These are phyloP conservation scores for Phaeoacremonium minimum DNA, from an alignment of 2,329 filamentous ascomycete genomes.

Conservation along the genomic window DNA sequence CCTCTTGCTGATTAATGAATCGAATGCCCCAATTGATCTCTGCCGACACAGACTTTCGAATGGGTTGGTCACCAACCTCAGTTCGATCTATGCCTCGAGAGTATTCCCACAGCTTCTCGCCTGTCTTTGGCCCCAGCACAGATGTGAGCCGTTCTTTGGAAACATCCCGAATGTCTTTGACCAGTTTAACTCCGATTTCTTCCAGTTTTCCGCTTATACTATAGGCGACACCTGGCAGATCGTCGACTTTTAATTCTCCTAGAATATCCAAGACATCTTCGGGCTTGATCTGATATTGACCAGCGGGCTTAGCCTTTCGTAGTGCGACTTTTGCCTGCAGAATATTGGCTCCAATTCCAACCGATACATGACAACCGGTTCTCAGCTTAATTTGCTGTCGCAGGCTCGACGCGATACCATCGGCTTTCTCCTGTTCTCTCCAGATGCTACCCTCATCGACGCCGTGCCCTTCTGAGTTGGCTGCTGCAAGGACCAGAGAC, in stretches of 20 bases:
- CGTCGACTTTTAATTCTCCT: constrained; percentile 70
- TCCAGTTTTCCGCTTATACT: constrained; percentile 86
- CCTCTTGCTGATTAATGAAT: constrained; percentile 87
- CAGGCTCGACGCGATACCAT: constrained; percentile 64
- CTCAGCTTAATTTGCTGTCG: constrained; percentile 66
- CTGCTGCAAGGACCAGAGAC: constrained; percentile 58
- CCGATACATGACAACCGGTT: constrained; percentile 83
- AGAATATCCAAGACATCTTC: constrained; percentile 76
- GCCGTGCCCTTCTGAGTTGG: constrained; percentile 61
- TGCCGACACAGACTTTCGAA: constrained; percentile 91
- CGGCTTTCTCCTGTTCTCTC: constrained; percentile 74
- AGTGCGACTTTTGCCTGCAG: constrained; percentile 87
- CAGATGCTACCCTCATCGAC: constrained; percentile 65
- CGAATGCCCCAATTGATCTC: constrained; percentile 98
- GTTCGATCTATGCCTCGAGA: constrained; percentile 79
- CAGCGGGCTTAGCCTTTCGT: constrained; percentile 88
- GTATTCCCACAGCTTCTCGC: constrained; percentile 86
- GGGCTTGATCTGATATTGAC: constrained; percentile 83
- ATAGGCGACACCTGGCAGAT: constrained; percentile 87
- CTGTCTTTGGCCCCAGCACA: constrained; percentile 83
- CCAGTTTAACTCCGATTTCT: constrained; percentile 75
- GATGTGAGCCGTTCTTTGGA: constrained; percentile 72
- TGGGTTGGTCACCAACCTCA: constrained; percentile 80
- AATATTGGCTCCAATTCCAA: constrained; percentile 90
- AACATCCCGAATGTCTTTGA: constrained; percentile 76